A percentile compares a stretch with the other conserved stretches of the same genome.
These are phyloP conservation scores for Chaetomiaceae sp. DNA, from an alignment of 2,329 filamentous ascomycete species.

Conservation along the genomic window DNA sequence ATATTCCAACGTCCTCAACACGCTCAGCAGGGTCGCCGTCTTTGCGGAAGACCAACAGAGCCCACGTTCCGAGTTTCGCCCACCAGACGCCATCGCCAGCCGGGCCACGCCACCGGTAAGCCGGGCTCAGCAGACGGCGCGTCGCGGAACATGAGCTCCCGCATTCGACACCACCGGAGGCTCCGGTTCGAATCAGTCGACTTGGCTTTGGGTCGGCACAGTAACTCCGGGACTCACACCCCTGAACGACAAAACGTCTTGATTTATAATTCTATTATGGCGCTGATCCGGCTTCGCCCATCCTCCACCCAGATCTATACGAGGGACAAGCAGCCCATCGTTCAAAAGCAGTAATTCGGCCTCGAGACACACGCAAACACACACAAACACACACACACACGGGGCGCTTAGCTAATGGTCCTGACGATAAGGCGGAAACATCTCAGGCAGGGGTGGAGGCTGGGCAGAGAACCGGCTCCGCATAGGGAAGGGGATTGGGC, in stretches of 20 bases:
- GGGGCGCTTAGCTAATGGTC: neutral
- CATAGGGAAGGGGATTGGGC: neutral
- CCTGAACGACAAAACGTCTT: neutral
- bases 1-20: slow-evolving; percentile 13
- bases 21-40: slow-evolving; percentile 9
- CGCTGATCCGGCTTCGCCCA: slow-evolving; percentile 10
- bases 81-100: slow-evolving; percentile 1
- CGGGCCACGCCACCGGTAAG: neutral
- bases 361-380: too few species aligned
- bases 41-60: slow-evolving; percentile 10
- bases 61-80: slow-evolving; percentile 4
- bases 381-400: neutral
- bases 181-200: slow-evolving; percentile 4
- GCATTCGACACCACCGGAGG: too few species aligned
- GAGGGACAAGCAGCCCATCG: too few species aligned
- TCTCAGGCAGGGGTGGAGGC: too few species aligned
- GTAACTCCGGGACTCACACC: neutral
- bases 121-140: slow-evolving; percentile 6
- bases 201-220: too few species aligned
- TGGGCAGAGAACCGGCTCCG: neutral
- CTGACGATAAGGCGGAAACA: neutral
- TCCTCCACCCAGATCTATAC: too few species aligned
- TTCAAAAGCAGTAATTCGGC: too few species aligned
- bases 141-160: too few species aligned
- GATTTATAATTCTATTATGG: slow-evolving; percentile 9